phyloP scores from a whole-genome alignment of 2,329 filamentous ascomycete species.

The Arthrobotrys pseudoclavata region DNA sequence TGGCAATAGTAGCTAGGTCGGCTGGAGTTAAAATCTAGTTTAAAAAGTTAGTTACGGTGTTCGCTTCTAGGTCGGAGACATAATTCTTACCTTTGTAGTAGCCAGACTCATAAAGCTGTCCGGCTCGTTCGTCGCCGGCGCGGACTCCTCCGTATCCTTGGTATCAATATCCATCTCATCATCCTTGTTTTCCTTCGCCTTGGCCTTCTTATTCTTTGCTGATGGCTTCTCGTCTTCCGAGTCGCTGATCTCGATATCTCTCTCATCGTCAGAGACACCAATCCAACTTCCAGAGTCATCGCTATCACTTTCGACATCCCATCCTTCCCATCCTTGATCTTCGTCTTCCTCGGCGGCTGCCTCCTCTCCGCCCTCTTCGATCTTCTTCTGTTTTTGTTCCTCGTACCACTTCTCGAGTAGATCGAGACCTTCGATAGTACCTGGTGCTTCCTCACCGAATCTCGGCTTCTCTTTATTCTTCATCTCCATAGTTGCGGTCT shows the following conservation, averaged over 20 bases:
- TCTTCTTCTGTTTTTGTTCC: slow-evolving; percentile 76
- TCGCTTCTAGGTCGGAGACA: neutral
- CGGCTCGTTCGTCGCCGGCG: neutral
- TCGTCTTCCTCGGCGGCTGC: slow-evolving; percentile 74
- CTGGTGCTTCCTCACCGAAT: slow-evolving; percentile 84
- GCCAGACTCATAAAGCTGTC: slow-evolving; percentile 64
- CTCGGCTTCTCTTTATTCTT: slow-evolving; percentile 79
- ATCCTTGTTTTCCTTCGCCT: slow-evolving; percentile 60
- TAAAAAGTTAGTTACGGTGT: slow-evolving; percentile 13
- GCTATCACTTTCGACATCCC: slow-evolving; percentile 84
- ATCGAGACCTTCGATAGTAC: slow-evolving; percentile 91
- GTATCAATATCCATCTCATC: slow-evolving; percentile 61
- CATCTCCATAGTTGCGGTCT: slow-evolving; percentile 87
- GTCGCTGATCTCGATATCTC: slow-evolving; percentile 77
- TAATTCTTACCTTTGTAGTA: slow-evolving; percentile 64
- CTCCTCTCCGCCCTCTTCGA: slow-evolving; percentile 79
- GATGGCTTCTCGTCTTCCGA: slow-evolving; percentile 76
- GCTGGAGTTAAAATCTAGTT: slow-evolving; percentile 89
- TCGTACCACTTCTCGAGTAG: slow-evolving; percentile 93
- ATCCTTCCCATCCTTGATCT: slow-evolving; percentile 71
- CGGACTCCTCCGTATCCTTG: slow-evolving; percentile 35
- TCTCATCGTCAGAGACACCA: slow-evolving; percentile 49
- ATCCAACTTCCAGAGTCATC: slow-evolving; percentile 68
- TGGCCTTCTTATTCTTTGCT: slow-evolving; percentile 71
- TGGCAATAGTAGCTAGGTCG: slow-evolving; percentile 92